Base-by-base conservation (phyloP, 1,284 basidiomycete species). In the Papiliotrema laurentii region DNA sequence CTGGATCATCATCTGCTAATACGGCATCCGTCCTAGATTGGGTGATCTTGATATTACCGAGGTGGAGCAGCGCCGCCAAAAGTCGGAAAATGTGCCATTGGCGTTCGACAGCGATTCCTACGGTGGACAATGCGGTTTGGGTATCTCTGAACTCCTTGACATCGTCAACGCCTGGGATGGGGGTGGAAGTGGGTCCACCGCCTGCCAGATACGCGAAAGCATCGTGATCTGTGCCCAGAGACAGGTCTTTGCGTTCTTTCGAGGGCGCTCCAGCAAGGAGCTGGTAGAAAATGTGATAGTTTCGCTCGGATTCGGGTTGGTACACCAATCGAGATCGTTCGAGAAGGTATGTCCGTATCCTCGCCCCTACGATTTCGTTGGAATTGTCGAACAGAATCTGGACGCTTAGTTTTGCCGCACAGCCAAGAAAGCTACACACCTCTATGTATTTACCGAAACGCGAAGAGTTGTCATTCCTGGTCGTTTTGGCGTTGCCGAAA, bases 241-340 rank as follows among this genome's bases (percentile, higher is more conserved):
- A 91, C 35, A 98, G 82, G 63, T 96, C 90, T 73, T 96, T 96
- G 40, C 90, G 84, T 69, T 98, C 94, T 69, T 96, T 94, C 22
- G 87, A 78, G 2, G 94, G 93, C 4, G 91, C 92, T 46, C 96
- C 96, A 2, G 94, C 89, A 62, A 94, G 91, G n/a, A 99, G 79
- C 72, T 99, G 96, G 75, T 99, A 98, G 78, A 99, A 99, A 66
- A 99, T 97, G 75, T 99, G 96, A 73, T 98, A 99, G 74, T 98
- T 99, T 50, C 96, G 85, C 75, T 99, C 96, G 19, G 87, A 91
- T 59, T 89, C 81, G 16, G 96, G 93, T 74, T 98, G 96, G 74
- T 96, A 97, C 48, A 97, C 93, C 56, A 99, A 86, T 58, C 96
- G 86, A 34, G 93, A 97, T 28, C 96, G 88, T 71, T 99, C 96